Evolutionary conservation across 225 moss, liverwort and hornwort species (phyloP), one percentile per base, ranked within the genome.

Genomic region (Sphagnum tenellum): DNA sequence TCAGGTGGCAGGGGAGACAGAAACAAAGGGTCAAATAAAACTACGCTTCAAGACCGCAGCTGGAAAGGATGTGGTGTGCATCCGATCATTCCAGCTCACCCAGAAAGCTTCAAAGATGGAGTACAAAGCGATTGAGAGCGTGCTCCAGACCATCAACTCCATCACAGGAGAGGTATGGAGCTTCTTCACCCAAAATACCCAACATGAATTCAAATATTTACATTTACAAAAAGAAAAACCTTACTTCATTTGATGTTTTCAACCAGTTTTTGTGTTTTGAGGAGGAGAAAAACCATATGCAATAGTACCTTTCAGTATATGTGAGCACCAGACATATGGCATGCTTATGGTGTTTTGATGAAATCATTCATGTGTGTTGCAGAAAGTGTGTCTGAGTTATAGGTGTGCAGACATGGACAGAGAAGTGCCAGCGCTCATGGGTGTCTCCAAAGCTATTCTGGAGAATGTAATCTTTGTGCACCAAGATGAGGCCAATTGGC

Each of bases 401-500:
- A 89, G 93, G 66, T 98, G 93, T 73, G 93, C 93, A 61, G 98
- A 98, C 68, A 98, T 98, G 82, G 98, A 98, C 73, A 85, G 87
- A 73, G 98, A 98, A 75, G 93, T 98, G 63, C 98, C 98, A 64
- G 81, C 93, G 73, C 74, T 98, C n/a, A 93, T 98, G 98, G 98
- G 98, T 67, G 98, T 98, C 49, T 98, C 98, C 13, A 98, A 98
- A 78, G 90, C 98, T 12, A 85, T 98, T 65, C 79, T 98, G 68
- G 98, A 98, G 67, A 98, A 98, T 68, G 93, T 98, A 10, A 93
- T 98, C 51, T 98, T 98, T 67, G 98, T 90, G 66, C 98, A 98
- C 78, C 98, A 98, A 70, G 98, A 98, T 71, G 98, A 98, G 60
- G 98, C 90, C 64, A 98, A 98, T 73, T 98, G 98, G 93, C 98